Conservation (phyloP, 1,139 yeast genomes). For the Pichia sp. region DNA sequence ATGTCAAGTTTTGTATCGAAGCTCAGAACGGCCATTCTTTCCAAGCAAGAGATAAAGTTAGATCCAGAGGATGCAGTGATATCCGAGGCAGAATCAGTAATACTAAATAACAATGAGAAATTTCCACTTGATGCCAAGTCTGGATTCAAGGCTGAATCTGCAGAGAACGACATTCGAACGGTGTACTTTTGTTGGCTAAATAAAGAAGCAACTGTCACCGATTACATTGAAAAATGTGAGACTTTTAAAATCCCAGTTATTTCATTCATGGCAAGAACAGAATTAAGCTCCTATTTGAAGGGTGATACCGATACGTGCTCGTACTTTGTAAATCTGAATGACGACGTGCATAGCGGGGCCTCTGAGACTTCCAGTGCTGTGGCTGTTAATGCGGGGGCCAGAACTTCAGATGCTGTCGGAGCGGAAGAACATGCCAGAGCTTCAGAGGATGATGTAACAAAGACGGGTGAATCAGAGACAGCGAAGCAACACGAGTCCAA, state of each 20-base stretch:
- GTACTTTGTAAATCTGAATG: conserved; percentile 34
- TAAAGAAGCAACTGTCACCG: conserved; percentile 72
- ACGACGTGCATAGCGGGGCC: background rate
- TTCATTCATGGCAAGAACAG: conserved; percentile 82
- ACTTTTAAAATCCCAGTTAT: conserved; percentile 62
- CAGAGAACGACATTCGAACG: conserved; percentile 21
- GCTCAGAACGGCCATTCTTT: conserved; percentile 3
- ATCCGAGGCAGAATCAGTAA: conserved; percentile 29
- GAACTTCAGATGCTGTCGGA: background rate
- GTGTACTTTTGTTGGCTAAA: conserved; percentile 75
- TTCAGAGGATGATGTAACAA: background rate
- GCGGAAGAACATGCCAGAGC: background rate
- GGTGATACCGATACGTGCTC: conserved; percentile 60
- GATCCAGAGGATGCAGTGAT: conserved; percentile 6
- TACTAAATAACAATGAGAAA: conserved; percentile 19
- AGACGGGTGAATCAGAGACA: background rate
- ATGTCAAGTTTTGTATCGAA: conserved; percentile 5
- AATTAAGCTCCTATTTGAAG: conserved; percentile 72
- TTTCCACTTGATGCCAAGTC: conserved; percentile 45
- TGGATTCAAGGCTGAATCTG: conserved; percentile 36
- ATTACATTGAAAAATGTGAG: conserved; percentile 72
- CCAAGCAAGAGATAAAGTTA: conserved; percentile 1
- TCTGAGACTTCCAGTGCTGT: background rate
- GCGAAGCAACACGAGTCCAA: background rate
- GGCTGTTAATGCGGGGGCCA: background rate